Base-by-base conservation (phyloP, 2,329 filamentous ascomycete genomes). In the Aciculosporium take region DNA sequence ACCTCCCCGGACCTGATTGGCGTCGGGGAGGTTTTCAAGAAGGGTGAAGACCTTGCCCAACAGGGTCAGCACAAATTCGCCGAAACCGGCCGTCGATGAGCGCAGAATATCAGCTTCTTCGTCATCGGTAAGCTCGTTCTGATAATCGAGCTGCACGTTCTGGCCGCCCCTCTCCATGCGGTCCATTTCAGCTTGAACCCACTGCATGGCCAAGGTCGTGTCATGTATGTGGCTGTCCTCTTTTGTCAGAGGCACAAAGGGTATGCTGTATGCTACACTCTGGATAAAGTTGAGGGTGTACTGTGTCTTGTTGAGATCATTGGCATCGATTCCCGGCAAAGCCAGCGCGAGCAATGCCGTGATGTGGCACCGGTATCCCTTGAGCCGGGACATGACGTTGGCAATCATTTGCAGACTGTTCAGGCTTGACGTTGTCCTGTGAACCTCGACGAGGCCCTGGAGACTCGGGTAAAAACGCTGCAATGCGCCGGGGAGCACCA, bases 401-500 rank as follows among this genome's bases (percentile, higher is more conserved):
- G 88, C 84, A 46, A 96, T 76, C 70, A 94, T 85, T 63, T 95
- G 88, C 45, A 98, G 67, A 32, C 89, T 84, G 53, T 89, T 83
- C 44, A 98, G 72, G 44, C 89, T 95, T 0, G 91, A 94, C 5
- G 88, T 89, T 2, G 91, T 98, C 40, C 91, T 78, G 64, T 98
- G 91, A 3, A 98, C 91, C 61, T 98, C 91, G 4, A 98, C 91
- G 40, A 98, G 68, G 0, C 93, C 93, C 60, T 98, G 91, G 61
- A 98, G 78, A 50, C 89, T 93, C 9, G 91, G 91, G 55, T 98
- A 98, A 55, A 98, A 96, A 46, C 91, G 76, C 60, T 98, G 91
- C 44, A 98, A 62, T 21, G 91, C 89, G 32, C 93, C 91, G 0
- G 91, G 91, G 2, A 98, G 69, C 45, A 98, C 89, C 51, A 96